Evolutionary conservation across 2,329 filamentous ascomycete genomes (phyloP).

Genomic region (Fusarium ramigenum): DNA sequence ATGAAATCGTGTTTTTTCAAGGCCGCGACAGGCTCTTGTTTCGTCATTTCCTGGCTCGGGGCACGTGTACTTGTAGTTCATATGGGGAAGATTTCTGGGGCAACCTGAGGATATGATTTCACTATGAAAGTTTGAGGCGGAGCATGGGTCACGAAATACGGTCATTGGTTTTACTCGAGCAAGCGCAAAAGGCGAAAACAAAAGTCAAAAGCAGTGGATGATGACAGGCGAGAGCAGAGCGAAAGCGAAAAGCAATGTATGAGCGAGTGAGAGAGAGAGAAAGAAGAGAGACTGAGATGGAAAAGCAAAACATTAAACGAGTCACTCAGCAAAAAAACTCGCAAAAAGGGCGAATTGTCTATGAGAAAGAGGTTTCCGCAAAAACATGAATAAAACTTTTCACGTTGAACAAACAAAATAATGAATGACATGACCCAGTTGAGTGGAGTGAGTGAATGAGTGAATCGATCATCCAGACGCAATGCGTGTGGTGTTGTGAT

Average conservation of each 20-base stretch:
- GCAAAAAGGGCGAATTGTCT: constrained; percentile 40
- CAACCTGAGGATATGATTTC: constrained; percentile 38
- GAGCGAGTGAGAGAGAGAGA: background rate
- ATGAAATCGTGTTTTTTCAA: constrained; percentile 41
- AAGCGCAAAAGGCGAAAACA: constrained; percentile 28
- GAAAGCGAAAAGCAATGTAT: constrained; percentile 12
- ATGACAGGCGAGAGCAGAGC: constrained; percentile 17
- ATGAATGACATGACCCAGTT: background rate
- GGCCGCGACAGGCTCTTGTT: constrained; percentile 30
- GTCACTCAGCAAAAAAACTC: constrained; percentile 38
- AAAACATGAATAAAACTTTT: constrained; percentile 45
- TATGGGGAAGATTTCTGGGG: constrained; percentile 37
- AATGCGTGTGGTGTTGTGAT: background rate
- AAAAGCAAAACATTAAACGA: constrained; percentile 33
- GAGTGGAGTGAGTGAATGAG: background rate
- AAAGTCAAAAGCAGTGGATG: constrained; percentile 35
- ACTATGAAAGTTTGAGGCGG: constrained; percentile 13
- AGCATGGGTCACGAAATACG: constrained; percentile 16
- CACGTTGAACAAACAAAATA: background rate
- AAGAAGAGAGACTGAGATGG: background rate
- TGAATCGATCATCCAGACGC: constrained; percentile 3
- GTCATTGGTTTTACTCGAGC: constrained; percentile 23
- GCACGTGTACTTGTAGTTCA: constrained; percentile 44
- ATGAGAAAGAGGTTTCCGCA: constrained; percentile 33
- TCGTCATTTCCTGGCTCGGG: constrained; percentile 32